A percentile compares a stretch with the other conserved stretches of the same genome.
Conservation (phyloP, 768 basidiomycete genomes). For the Lyophyllum atratum region DNA sequence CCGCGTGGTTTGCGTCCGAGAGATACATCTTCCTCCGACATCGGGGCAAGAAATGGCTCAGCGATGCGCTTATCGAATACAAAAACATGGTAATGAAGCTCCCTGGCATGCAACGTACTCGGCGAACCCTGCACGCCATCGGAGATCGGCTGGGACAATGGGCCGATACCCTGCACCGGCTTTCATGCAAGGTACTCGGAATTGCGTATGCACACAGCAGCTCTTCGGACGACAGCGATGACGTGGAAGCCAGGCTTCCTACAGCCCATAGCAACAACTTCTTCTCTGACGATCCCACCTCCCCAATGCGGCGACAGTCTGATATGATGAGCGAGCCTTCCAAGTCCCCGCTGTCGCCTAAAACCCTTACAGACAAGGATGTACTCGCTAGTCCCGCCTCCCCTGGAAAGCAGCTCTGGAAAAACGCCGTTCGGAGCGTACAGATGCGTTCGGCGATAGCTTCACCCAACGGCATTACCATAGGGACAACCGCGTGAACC, state of each 20-base stretch:
- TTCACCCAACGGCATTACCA: slow-evolving; percentile 12
- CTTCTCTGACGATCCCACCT: slow-evolving; percentile 2
- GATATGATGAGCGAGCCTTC: slow-evolving; percentile 21
- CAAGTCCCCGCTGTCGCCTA: slow-evolving; percentile 15
- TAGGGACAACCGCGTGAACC: slow-evolving; percentile 22
- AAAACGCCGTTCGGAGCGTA: slow-evolving; percentile 42
- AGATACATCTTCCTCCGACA: slow-evolving; percentile 64
- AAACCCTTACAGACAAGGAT: slow-evolving; percentile 24
- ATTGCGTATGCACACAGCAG: slow-evolving; percentile 22
- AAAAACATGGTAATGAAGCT: slow-evolving; percentile 35
- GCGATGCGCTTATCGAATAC: slow-evolving; percentile 55
- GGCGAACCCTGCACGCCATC: slow-evolving; percentile 14
- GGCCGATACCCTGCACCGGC: slow-evolving; percentile 18
- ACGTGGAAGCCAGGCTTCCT: slow-evolving; percentile 32
- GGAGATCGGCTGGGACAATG: slow-evolving; percentile 17
- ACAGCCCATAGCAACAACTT: slow-evolving; percentile 17
- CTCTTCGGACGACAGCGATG: slow-evolving; percentile 24
- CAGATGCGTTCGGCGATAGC: slow-evolving; percentile 37
- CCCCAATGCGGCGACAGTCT: slow-evolving; percentile 19
- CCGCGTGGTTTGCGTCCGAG: slow-evolving; percentile 74
- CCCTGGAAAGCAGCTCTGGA: slow-evolving; percentile 44
- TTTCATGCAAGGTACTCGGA: slow-evolving; percentile 26
- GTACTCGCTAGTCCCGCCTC: slow-evolving; percentile 19
- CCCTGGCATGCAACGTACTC: slow-evolving; percentile 25
- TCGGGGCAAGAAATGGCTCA: slow-evolving; percentile 69